Percentiles rank a stretch among this genome's conserved stretches.
Evolutionary conservation across 306 rosid genomes (phyloP).

Genomic region (Cicer chorassanicum): DNA sequence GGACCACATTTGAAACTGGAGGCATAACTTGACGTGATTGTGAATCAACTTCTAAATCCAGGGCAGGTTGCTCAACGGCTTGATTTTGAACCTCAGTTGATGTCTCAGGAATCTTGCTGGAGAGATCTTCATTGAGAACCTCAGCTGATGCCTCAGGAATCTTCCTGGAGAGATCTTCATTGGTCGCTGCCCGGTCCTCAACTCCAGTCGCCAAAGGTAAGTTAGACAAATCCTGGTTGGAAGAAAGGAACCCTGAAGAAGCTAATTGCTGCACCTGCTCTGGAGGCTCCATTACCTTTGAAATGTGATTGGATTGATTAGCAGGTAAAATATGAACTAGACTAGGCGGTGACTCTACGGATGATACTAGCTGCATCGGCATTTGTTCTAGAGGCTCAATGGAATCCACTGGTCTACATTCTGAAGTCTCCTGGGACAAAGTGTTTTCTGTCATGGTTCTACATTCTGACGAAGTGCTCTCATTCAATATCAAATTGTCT

Average conservation of each 20-base stretch:
- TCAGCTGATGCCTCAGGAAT: constrained; percentile 39
- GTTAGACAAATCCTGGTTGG: constrained; percentile 39
- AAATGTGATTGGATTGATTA: constrained; percentile 34
- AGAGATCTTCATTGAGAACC: constrained; percentile 20
- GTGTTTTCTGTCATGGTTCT: constrained; percentile 42
- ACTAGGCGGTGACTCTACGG: constrained; percentile 45
- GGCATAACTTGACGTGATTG: constrained; percentile 37
- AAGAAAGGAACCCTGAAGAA: constrained; percentile 40
- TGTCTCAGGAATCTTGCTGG: constrained; percentile 41
- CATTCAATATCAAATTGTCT: constrained; percentile 34
- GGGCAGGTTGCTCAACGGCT: constrained; percentile 32
- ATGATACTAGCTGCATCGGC: constrained; percentile 43
- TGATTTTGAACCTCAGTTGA: constrained; percentile 43
- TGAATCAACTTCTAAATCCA: constrained; percentile 38
- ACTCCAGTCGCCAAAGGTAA: constrained; percentile 34
- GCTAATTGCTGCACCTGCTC: constrained; percentile 39
- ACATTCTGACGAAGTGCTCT: constrained; percentile 41
- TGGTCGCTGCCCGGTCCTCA: constrained; percentile 31
- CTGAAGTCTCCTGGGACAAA: constrained; percentile 47
- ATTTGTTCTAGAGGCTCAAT: constrained; percentile 48
- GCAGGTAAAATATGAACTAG: constrained; percentile 29
- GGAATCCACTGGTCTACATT: constrained; percentile 39
- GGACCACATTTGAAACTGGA: constrained; percentile 38
- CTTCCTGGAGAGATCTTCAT: constrained; percentile 36
- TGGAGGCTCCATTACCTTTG: constrained; percentile 38